Base-by-base conservation (phyloP, 495 filamentous ascomycete species). In the Talaromyces nanjingensis region DNA sequence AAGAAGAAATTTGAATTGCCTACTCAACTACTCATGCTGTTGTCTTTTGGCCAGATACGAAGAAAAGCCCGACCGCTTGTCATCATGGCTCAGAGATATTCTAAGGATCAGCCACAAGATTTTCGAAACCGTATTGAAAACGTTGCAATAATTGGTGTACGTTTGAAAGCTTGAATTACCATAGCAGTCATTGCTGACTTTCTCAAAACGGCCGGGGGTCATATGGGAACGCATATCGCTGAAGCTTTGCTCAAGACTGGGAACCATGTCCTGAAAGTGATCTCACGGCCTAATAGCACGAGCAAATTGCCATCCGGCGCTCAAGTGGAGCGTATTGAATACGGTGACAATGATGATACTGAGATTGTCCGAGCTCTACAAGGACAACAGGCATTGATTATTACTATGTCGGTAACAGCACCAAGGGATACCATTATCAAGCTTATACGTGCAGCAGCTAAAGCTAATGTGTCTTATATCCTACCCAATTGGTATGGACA, bases 391-490 rank as follows among this genome's bases (percentile, higher is more conserved):
- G 79, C 75, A 47, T 74, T 90, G 18, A 74, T 90, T 67, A 87
- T 89, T 68, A 86, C 83, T 4, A 68, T 90, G 64, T 52, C 61
- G 14, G 71, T 75, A 4, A 64, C 24, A 1, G 78, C 79, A 0
- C 72, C 81, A 0, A 67, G 64, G 2, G 76, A 79, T 4, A 75
- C 71, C 1, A 78, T 86, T 12, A 53, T 58, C 34, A 75, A 77
- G 59, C 74, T 90, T 60, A 71, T 88, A 64, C 65, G 78, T 2
- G 87, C 88, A 0, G 89, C 89, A 1, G 83, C 77, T 6, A 75
- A 81, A 45, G 87, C 89, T 0, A 81, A 80, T 4, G 83, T 91
- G 0, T 71, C 71, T 0, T 89, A 83, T 72, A 69, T 91, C 59
- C 68, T 89, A 33, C 87, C 89, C 22, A 89, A 88, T 69, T 77